Evolutionary conservation across 129 eudicot species (phyloP).

Genomic region (Deinandra increscens): DNA sequence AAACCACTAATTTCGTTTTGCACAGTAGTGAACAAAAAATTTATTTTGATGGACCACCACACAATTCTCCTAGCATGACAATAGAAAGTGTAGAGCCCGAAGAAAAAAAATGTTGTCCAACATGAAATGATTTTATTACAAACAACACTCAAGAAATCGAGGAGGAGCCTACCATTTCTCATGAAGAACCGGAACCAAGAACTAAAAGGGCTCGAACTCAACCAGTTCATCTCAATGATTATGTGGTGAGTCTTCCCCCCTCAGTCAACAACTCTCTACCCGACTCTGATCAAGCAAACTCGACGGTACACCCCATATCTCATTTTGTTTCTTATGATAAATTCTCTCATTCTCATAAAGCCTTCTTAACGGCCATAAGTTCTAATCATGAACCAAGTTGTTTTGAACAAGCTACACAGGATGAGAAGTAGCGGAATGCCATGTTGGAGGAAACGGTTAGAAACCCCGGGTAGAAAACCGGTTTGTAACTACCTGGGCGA

Average conservation of each 20-base stretch:
- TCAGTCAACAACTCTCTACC: background rate
- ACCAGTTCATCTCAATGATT: background rate
- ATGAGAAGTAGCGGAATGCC: background rate
- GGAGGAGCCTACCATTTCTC: background rate
- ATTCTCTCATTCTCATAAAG: background rate
- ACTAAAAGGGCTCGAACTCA: background rate
- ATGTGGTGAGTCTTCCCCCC: background rate
- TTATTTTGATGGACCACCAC: too few relatives aligned
- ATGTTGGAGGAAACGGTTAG: too few relatives aligned
- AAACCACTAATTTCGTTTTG: background rate
- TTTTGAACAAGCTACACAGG: background rate
- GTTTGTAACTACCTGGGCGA: too few relatives aligned
- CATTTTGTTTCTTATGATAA: background rate
- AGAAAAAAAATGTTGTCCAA: background rate
- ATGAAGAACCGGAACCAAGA: background rate
- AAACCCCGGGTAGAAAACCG: too few relatives aligned
- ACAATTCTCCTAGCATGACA: background rate
- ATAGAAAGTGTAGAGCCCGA: background rate
- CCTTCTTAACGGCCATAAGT: background rate
- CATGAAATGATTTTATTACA: background rate
- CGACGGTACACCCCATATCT: background rate
- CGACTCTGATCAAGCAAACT: background rate
- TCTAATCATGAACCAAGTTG: background rate
- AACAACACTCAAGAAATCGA: background rate
- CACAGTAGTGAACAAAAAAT: background rate